Evolutionary conservation across 345 rosid genomes (phyloP), one percentile per base, ranked within the genome.

Genomic region (Populus pruinosa): DNA sequence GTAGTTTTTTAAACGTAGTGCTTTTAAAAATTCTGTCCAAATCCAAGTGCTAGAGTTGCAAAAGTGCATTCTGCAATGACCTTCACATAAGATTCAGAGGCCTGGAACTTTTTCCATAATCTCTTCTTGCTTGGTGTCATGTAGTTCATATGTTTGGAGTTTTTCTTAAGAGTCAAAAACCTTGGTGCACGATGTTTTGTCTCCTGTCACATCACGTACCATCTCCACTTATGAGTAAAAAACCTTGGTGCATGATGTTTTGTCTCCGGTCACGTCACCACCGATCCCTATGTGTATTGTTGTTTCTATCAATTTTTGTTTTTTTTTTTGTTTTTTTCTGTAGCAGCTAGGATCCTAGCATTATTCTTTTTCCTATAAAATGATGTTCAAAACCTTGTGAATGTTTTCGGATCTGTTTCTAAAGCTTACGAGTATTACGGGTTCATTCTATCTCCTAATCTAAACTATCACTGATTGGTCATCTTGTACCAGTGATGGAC

Each of bases 401-500:
- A 69, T 41, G 56, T 47, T 69, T 25, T 27, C 0, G 20, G n/a
- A 55, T 21, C 23, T 49, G 43, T 31, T 36, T 67, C 43, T 27
- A 14, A 18, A 74, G 50, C 49, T 20, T 21, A 5, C 55, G 35
- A 16, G 12, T 17, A 2, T 64, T 65, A 2, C 12, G 53, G 14
- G 50, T 53, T 16, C 67, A 53, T 21, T 66, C 8, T 53, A 18
- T 17, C 2, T 5, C n/a, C 21, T 17, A 23, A 23, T 50, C 6
- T 38, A 36, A 38, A 35, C 79, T 38, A 35, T 64, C 50, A 27
- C 73, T 80, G 47, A 70, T 76, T 78, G 69, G 20, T 69, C 27
- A 9, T 80, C 63, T 83, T 43, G 50, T 79, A 73, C 69, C 72
- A 89, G 90, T 89, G 79, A 91, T 88, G 85, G 94, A 90, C 72